Evolutionary conservation across 345 rosid species (phyloP).

Genomic region (Salix purpurea): DNA sequence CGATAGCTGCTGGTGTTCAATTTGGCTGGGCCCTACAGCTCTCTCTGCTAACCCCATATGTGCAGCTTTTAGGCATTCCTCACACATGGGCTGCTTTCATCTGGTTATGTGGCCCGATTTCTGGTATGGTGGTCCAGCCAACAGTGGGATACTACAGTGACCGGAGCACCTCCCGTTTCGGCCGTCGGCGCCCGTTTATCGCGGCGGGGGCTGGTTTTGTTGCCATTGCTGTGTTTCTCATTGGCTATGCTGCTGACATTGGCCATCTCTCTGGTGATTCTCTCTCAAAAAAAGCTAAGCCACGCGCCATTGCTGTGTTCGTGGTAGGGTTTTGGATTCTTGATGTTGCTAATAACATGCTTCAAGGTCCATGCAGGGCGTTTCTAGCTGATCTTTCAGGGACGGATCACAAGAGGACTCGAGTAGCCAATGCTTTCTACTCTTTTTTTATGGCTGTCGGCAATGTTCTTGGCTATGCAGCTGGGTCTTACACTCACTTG

Average conservation of each 20-base stretch:
- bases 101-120: slow-evolving; percentile 91
- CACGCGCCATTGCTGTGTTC: slow-evolving; percentile 64
- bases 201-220: slow-evolving; percentile 52
- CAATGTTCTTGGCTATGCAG: slow-evolving; percentile 72
- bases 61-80: slow-evolving; percentile 75
- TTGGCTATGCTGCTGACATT: slow-evolving; percentile 78
- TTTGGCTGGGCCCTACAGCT: slow-evolving; percentile 96
- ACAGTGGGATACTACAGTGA: slow-evolving; percentile 81
- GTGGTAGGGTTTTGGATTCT: slow-evolving; percentile 83
- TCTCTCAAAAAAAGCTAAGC: slow-evolving; percentile 26
- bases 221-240: slow-evolving; percentile 56
- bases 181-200: slow-evolving; percentile 89
- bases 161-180: slow-evolving; percentile 62
- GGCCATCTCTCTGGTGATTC: slow-evolving; percentile 60
- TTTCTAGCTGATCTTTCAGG: slow-evolving; percentile 78
- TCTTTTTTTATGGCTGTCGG: slow-evolving; percentile 96
- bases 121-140: slow-evolving; percentile 88
- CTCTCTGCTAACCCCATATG: slow-evolving; percentile 80
- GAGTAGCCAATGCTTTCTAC: slow-evolving; percentile 56
- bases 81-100: slow-evolving; percentile 84
- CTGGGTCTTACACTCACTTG: slow-evolving; percentile 57
- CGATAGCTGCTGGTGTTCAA: slow-evolving; percentile 85
- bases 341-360: slow-evolving; percentile 83
- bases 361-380: slow-evolving; percentile 84
- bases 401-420: slow-evolving; percentile 41